Conservation (phyloP, 192 early-diverging fungal genomes). For the Spinellus fusiger region DNA sequence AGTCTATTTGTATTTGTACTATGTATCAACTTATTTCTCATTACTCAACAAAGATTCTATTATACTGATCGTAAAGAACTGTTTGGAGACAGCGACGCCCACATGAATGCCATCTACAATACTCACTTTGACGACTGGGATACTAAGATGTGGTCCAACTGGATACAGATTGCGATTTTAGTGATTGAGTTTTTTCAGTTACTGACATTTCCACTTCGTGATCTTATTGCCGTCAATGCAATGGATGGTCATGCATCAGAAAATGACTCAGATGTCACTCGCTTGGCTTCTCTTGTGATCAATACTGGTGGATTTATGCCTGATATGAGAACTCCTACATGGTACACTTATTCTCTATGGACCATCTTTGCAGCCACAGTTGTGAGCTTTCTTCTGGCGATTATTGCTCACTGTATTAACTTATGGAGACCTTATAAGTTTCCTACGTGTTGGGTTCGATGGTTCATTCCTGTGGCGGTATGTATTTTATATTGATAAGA, state of each 20-base stretch:
- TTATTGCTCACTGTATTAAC: constrained; percentile 40
- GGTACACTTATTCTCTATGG: constrained; percentile 48
- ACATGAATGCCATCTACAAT: constrained; percentile 30
- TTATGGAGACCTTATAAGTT: constrained; percentile 31
- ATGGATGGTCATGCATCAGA: background rate
- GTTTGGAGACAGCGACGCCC: constrained; percentile 27
- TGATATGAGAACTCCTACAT: constrained; percentile 42
- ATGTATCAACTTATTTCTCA: constrained; percentile 34
- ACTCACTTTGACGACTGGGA: constrained; percentile 29
- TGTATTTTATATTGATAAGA: background rate
- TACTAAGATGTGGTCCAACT: constrained; percentile 48
- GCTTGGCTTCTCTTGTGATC: constrained; percentile 48
- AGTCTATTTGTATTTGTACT: constrained; percentile 27
- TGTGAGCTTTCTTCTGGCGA: constrained; percentile 32
- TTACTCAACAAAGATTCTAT: constrained; percentile 30
- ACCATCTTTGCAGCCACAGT: constrained; percentile 31
- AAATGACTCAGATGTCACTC: constrained; percentile 30
- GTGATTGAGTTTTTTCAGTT: constrained; percentile 77
- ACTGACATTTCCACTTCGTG: constrained; percentile 70
- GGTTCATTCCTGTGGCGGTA: constrained; percentile 44
- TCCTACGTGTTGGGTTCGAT: constrained; percentile 43
- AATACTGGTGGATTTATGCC: constrained; percentile 49
- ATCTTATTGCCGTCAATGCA: constrained; percentile 44
- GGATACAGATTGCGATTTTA: constrained; percentile 65
- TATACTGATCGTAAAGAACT: constrained; percentile 27